Evolutionary conservation across 2,329 filamentous ascomycete genomes (phyloP), one percentile per base, ranked within the genome.

Genomic region (Alternaria sp.): DNA sequence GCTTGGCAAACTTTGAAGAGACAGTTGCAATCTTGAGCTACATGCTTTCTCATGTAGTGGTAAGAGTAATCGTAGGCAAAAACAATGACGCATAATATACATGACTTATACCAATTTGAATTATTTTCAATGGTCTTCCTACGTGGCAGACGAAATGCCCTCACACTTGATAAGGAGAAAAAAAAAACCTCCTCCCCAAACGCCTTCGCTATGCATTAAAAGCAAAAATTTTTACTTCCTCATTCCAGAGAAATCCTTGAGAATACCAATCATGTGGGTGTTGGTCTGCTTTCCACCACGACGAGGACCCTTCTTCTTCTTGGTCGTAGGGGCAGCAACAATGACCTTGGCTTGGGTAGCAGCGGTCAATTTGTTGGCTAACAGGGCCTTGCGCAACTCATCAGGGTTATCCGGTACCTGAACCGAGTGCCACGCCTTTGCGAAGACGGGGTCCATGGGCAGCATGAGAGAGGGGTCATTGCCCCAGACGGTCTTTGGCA

Each of bases 281-380:
- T 97, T 97, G 26, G 92, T 96, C 57, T 90, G 89, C 84, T 94
- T 95, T 66, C 91, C 91, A 42, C 88, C 87, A 61, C 89, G 86
- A 66, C 92, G 87, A 44, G 88, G 84, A 76, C 91, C 92, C 81
- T 92, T 91, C 78, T 89, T 88, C 81, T 90, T 89, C 81, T 92
- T 91, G 68, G 89, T 88, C 69, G 87, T 86, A 22, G 85, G 81
- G 39, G 81, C 80, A 57, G 83, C 88, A 53, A 74, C 73, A 56
- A 87, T 78, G 53, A 87, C 86, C 60, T 91, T 91, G 68, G 93
- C 91, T 67, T 93, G 91, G 79, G 90, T 94, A 38, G 92, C 93
- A 0, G 93, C 92, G 71, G 92, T 94, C 80, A 96, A 87, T 2
- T 92, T 91, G 3, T 91, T 91, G 62, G 87, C 88, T 64, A 91